A percentile compares a stretch with the other conserved stretches of the same genome.
Evolutionary conservation across 139 green algal genomes (phyloP).

Genomic region (Protoeuglena noctilucae): DNA sequence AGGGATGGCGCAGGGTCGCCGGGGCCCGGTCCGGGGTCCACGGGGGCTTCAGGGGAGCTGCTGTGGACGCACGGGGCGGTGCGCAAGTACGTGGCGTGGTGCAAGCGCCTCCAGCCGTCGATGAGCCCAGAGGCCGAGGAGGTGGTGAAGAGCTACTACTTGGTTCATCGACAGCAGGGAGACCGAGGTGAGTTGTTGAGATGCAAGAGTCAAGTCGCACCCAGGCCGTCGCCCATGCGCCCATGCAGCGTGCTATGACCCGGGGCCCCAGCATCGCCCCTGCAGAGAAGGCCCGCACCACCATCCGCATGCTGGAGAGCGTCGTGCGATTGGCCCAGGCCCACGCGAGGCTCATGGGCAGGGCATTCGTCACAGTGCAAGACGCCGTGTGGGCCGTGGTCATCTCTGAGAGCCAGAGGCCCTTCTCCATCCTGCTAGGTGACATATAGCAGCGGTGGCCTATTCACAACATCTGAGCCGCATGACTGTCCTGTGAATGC

Average conservation of each 20-base stretch:
- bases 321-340: slow-evolving; percentile 60
- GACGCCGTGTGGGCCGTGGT: slow-evolving; percentile 16
- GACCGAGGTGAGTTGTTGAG: too few species aligned
- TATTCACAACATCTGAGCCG: background rate
- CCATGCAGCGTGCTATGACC: too few species aligned
- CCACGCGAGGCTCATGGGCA: slow-evolving; percentile 56
- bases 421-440: too few species aligned
- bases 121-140: slow-evolving; percentile 33
- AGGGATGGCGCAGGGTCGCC: background rate
- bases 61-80: slow-evolving; percentile 46
- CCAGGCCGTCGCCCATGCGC: background rate
- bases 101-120: slow-evolving; percentile 19
- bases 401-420: background rate
- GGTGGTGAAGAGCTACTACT: slow-evolving; percentile 60
- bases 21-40: background rate
- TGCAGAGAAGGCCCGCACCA: slow-evolving; percentile 19
- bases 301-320: slow-evolving; percentile 70
- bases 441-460: background rate
- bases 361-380: slow-evolving; percentile 24
- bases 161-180: slow-evolving; percentile 22
- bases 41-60: slow-evolving; percentile 7
- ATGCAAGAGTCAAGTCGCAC: background rate
- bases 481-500: slow-evolving; percentile 33
- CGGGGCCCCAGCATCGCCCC: slow-evolving; percentile 10
- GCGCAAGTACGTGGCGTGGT: slow-evolving; percentile 57